These are phyloP conservation scores for Paramyrothecium sp. DNA, from an alignment of 2,329 filamentous ascomycete genomes.

Conservation along the genomic window DNA sequence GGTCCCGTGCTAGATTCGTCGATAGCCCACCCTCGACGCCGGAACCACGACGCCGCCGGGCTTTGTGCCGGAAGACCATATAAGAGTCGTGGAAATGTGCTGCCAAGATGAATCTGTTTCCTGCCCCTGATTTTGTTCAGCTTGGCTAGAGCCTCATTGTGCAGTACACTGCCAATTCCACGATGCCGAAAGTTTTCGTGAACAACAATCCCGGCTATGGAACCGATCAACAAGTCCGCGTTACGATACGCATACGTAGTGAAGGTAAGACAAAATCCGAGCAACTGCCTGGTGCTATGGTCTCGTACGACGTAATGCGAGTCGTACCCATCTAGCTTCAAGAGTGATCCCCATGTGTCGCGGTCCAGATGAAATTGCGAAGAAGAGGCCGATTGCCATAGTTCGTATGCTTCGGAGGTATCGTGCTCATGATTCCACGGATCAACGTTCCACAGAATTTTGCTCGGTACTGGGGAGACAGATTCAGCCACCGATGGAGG, in stretches of 20 bases:
- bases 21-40: constrained; percentile 51
- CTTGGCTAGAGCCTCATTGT: constrained; percentile 48
- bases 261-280: constrained; percentile 62
- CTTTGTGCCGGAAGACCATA: constrained; percentile 49
- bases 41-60: constrained; percentile 49
- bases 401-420: constrained; percentile 35
- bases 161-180: constrained; percentile 53
- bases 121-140: constrained; percentile 46
- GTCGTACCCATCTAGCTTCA: constrained; percentile 53
- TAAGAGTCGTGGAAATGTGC: constrained; percentile 56
- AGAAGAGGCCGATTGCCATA: constrained; percentile 46
- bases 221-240: constrained; percentile 53
- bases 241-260: constrained; percentile 55
- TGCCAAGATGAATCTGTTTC: constrained; percentile 54
- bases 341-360: constrained; percentile 40
- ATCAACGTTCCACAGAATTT: constrained; percentile 37
- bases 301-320: constrained; percentile 57
- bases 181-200: constrained; percentile 42
- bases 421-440: constrained; percentile 38
- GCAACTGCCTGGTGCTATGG: constrained; percentile 34
- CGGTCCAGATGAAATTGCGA: constrained; percentile 41
- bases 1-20: constrained; percentile 40
- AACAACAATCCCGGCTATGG: constrained; percentile 53
- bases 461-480: neutral
- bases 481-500: neutral